These are phyloP conservation scores for Paulownia fortunei DNA, from an alignment of 257 asterid species.

Conservation along the genomic window DNA sequence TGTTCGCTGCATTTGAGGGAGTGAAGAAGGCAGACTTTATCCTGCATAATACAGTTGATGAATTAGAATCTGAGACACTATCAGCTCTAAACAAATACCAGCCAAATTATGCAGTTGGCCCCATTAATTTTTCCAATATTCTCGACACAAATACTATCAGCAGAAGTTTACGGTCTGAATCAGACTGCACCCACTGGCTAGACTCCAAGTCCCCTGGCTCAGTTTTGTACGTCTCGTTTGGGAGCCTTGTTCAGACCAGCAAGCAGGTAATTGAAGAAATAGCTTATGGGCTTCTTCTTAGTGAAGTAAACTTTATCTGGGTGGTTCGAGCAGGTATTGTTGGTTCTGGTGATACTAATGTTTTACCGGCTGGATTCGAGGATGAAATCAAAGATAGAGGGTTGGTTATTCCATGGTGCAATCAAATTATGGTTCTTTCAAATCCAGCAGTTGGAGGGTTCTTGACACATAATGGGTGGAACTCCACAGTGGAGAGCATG, in stretches of 20 bases:
- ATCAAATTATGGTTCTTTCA: conserved; percentile 48
- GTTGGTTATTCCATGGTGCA: conserved; percentile 58
- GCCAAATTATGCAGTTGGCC: conserved; percentile 34
- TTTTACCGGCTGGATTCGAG: conserved; percentile 43
- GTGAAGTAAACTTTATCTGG: conserved; percentile 35
- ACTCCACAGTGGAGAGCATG: conserved; percentile 42
- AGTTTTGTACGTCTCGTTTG: conserved; percentile 34
- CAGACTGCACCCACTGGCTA: conserved; percentile 39
- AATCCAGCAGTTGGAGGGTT: conserved; percentile 49
- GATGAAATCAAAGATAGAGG: conserved; percentile 34
- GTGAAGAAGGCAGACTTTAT: conserved; percentile 28
- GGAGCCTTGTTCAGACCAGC: conserved; percentile 25
- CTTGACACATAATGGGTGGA: conserved; percentile 53
- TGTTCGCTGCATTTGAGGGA: conserved; percentile 24
- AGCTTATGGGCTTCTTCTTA: conserved; percentile 31
- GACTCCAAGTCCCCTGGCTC: conserved; percentile 34
- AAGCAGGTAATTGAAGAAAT: conserved; percentile 23
- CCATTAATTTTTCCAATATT: conserved; percentile 36
- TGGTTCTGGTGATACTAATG: background rate
- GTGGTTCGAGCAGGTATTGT: conserved; percentile 20
- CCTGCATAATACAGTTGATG: conserved; percentile 28
- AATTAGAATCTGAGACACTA: conserved; percentile 21
- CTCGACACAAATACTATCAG: conserved; percentile 19
- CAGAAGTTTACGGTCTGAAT: conserved; percentile 36
- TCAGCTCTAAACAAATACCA: conserved; percentile 26